Base-by-base conservation (phyloP, 306 rosid species). In the Acacia confusa region DNA sequence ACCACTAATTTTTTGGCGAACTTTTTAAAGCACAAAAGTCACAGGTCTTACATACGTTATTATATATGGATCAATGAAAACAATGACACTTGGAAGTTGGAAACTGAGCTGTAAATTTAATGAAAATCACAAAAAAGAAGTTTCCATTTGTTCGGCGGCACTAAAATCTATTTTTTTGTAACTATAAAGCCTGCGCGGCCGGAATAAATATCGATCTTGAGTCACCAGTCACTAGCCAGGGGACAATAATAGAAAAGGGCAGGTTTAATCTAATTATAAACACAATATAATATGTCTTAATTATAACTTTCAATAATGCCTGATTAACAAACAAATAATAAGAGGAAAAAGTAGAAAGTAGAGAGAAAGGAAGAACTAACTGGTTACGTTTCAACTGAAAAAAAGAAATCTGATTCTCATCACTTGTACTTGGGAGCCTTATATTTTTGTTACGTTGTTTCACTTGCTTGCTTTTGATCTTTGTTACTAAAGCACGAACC, bases 81-180 rank as follows among this genome's bases (percentile, higher is more conserved):
- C 72, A 67, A 66, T 34, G 71, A 68, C 19, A 40, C 73, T 40
- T 20, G 27, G 72, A 67, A 67, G 73, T 75, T 48, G 77, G 40
- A 68, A 66, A 68, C 73, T 79, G 87, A 79, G 81, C 73, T 84
- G 87, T 75, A 84, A 70, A 79, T 75, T 76, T 75, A 61, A 75
- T 45, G 43, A 75, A 79, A 74, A 74, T 68, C 73, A 75, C 53
- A 45, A 44, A 84, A 79, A 75, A 65, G 2, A 64, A 27, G 50
- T 65, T 57, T 73, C 45, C 27, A 36, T 66, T 28, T 30, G 45
- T 45, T 58, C 20, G 52, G 34, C 16, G 28, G 83, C 86, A 73
- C 38, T 74, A 55, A 27, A 68, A 20, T 22, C 61, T 79, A 52
- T 17, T 72, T 74, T 53, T 61, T 27, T 15, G 50, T 68, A 11